Percentiles rank a stretch among this genome's conserved stretches.
Evolutionary conservation across 805 yeast species (phyloP).

Genomic region (Cyberlindnera euphorbiiphila): DNA sequence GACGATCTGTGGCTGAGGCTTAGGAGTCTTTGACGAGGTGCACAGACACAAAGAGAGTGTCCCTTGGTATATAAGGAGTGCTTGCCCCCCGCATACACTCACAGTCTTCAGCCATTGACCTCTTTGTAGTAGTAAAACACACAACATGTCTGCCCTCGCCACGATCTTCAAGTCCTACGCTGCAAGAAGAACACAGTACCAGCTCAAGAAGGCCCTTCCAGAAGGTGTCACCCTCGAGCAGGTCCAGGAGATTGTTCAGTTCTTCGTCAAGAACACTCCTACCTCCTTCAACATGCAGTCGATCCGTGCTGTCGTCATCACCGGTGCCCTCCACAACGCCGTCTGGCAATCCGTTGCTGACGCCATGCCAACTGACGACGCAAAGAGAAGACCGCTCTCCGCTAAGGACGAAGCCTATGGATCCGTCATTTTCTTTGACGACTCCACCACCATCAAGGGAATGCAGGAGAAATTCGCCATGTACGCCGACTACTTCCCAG

Average conservation of each 20-base stretch:
- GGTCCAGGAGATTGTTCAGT: constrained; percentile 39
- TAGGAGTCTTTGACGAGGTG: neutral
- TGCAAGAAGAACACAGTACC: constrained; percentile 46
- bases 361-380: constrained; percentile 34
- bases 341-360: constrained; percentile 43
- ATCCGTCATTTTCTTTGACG: constrained; percentile 47
- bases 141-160: constrained; percentile 13
- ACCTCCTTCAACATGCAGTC: constrained; percentile 50
- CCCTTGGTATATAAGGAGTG: no score
- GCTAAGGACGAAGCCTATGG: constrained; percentile 45
- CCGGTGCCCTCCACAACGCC: constrained; percentile 41
- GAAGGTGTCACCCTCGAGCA: constrained; percentile 36
- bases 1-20: no score
- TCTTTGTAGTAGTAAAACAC: neutral
- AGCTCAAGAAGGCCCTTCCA: constrained; percentile 42
- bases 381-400: constrained; percentile 40
- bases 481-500: constrained; percentile 43
- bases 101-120: no score
- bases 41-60: neutral
- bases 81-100: no score
- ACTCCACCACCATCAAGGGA: constrained; percentile 34
- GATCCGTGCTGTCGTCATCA: constrained; percentile 43
- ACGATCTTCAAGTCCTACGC: constrained; percentile 32
- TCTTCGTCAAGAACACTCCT: constrained; percentile 45
- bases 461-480: constrained; percentile 41